These are phyloP conservation scores for Uronychia binucleata DNA, from an alignment of 73 alveolate species.

Conservation along the genomic window DNA sequence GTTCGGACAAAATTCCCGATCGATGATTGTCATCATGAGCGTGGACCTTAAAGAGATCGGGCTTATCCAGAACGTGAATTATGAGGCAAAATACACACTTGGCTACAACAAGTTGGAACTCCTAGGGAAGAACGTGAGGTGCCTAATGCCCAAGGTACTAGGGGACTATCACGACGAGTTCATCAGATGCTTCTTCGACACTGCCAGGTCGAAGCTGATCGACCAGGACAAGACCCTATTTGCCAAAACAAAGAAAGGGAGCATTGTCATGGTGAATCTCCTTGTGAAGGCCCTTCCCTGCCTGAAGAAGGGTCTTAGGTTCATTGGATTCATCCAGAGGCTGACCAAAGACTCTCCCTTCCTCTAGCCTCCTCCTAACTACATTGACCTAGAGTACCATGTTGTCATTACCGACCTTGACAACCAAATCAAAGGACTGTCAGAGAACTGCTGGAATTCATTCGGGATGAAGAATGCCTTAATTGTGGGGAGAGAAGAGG, in stretches of 20 bases:
- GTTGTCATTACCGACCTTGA: constrained; percentile 28
- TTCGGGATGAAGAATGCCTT: constrained; percentile 21
- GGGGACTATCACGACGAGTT: constrained; percentile 34
- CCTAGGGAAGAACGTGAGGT: constrained; percentile 30
- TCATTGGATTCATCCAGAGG: constrained; percentile 20
- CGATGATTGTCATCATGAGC: constrained; percentile 32
- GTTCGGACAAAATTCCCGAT: constrained; percentile 29
- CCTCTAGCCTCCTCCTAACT: constrained; percentile 32
- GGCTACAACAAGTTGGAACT: constrained; percentile 27
- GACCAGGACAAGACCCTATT: constrained; percentile 11
- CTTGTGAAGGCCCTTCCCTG: constrained; percentile 43
- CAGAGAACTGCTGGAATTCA: constrained; percentile 42
- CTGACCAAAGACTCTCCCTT: constrained; percentile 18
- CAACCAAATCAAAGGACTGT: constrained; percentile 25
- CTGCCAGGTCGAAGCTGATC: constrained; percentile 33
- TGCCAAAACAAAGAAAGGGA: constrained; percentile 16
- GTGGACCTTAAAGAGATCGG: constrained; percentile 35
- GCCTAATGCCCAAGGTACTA: constrained; percentile 36
- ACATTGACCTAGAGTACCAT: constrained; percentile 30
- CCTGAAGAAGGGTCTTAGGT: constrained; percentile 11
- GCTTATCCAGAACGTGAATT: constrained; percentile 32
- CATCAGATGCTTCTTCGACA: constrained; percentile 21
- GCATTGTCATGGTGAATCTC: constrained; percentile 9
- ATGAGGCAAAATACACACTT: constrained; percentile 15
- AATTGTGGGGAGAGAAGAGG: constrained; percentile 23